Evolutionary conservation across 106 monocot species (phyloP), one percentile per base, ranked within the genome.

Genomic region (Chionographis japonica): DNA sequence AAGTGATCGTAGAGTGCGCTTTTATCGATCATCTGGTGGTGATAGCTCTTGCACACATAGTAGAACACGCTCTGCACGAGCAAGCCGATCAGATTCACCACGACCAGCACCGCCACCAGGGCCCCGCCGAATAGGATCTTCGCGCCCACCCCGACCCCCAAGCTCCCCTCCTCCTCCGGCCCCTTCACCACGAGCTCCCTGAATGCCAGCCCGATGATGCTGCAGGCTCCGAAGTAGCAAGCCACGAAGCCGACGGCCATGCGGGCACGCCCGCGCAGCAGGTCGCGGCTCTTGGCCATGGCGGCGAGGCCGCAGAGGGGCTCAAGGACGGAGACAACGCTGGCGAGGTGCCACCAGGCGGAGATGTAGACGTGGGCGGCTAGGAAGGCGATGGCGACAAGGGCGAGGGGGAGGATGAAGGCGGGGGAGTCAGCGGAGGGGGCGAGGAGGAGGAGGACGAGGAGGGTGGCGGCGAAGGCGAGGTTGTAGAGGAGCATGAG

Each of bases 51-150:
- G 82, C 94, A 90, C 11, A 87, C 90, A 17, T 87, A 90, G 68
- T 94, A 94, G 75, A 89, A 82, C 65, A 94, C 89, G 38, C 87
- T 94, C 90, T 90, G 94, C 60, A 82, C 77, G 49, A 94, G 69
- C 18, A 94, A 56, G 0, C 80, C 90, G 1, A 85, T 70, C 27
- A 94, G 58, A 50, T 87, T 90, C 20, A 90, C 62, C 7, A 80
- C 37, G 14, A 84, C 86, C 8, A 90, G 86, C 52, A 87, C 68
- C 2, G 79, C 79, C 14, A 94, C 86, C 18, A 90, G 75, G 9
- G 68, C 76, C 9, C 71, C 86, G 1, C 94, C 94, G 7, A 82
- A 38, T 20, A 84, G 12, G 15, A 90, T 38, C 78, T 73, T 78
- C 18, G 66, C 51, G 9, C 58, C 37, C 3, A 61, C 8, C 15